phyloP scores from a whole-genome alignment of 306 rosid species.

The Amphicarpaea edgeworthii region DNA sequence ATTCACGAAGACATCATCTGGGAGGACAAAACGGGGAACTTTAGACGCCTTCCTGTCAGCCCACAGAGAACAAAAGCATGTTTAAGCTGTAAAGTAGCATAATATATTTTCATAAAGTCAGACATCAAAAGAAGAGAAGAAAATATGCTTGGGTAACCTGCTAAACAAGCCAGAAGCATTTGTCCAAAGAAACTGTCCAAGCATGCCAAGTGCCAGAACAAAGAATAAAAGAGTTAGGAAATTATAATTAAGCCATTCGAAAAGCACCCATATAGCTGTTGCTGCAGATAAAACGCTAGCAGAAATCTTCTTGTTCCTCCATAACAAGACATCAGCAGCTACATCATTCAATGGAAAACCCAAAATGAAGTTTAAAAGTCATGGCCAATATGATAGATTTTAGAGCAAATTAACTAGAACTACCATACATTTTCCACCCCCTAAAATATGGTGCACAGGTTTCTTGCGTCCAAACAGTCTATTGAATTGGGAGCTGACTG shows the following conservation, averaged over 20 bases:
- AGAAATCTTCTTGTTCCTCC: conserved; percentile 98
- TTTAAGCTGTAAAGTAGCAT: conserved; percentile 6
- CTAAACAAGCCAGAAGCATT: conserved; percentile 68
- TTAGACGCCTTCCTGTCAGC: conserved; percentile 65
- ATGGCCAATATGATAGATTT: conserved; percentile 25
- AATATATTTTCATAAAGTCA: conserved; percentile 15
- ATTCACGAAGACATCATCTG: conserved; percentile 65
- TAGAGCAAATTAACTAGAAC: conserved; percentile 27
- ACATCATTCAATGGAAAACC: conserved; percentile 40
- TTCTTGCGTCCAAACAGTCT: conserved; percentile 89
- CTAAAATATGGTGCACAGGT: conserved; percentile 79
- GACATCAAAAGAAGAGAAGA: conserved; percentile 37
- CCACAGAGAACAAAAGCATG: conserved; percentile 26
- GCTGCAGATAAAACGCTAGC: conserved; percentile 77
- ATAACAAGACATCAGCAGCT: conserved; percentile 95
- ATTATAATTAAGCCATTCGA: conserved; percentile 92
- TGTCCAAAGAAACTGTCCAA: conserved; percentile 83
- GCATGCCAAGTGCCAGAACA: conserved; percentile 70
- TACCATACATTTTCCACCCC: conserved; percentile 92
- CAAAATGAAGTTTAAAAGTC: neutral
- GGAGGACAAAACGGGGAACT: conserved; percentile 79
- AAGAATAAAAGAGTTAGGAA: conserved; percentile 71
- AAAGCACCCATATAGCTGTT: conserved; percentile 84
- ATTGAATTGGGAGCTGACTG: conserved; percentile 60
- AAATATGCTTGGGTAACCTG: conserved; percentile 62